A percentile compares a stretch with the other conserved stretches of the same genome.
phyloP scores from a whole-genome alignment of 2,329 filamentous ascomycete genomes.

The Cercospora canescens region DNA sequence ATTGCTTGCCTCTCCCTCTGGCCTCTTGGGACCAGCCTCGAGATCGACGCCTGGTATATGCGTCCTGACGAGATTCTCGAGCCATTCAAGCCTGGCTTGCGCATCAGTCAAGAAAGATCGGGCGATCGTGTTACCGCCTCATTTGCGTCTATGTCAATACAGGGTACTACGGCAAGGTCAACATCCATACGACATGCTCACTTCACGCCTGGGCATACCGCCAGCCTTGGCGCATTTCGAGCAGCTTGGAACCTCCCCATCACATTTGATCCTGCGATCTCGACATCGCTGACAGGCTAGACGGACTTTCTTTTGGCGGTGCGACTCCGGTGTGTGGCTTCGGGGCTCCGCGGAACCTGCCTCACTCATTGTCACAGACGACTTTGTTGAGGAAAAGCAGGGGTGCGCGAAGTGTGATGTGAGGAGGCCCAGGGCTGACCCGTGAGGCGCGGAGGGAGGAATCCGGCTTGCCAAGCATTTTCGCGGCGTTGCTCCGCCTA shows the following conservation, averaged over 20 bases:
- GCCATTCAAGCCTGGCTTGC: slow-evolving; percentile 2
- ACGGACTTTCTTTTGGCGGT: slow-evolving; percentile 1
- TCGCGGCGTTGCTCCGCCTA: background rate
- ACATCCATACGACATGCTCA: background rate
- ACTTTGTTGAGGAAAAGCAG: background rate
- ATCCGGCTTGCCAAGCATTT: background rate
- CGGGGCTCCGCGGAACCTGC: background rate
- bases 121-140: background rate
- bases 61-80: background rate
- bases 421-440: background rate
- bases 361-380: background rate
- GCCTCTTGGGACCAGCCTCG: background rate
- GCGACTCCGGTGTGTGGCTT: background rate
- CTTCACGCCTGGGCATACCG: background rate
- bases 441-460: background rate
- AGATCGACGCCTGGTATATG: slow-evolving; percentile 1
- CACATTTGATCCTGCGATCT: slow-evolving; percentile 12
- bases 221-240: slow-evolving; percentile 11
- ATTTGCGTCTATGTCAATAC: background rate
- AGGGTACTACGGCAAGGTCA: background rate
- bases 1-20: background rate
- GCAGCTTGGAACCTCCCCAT: slow-evolving; percentile 6
- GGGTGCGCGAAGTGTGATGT: background rate
- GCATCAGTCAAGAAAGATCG: slow-evolving; percentile 1
- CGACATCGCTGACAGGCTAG: slow-evolving; percentile 9